A percentile compares a stretch with the other conserved stretches of the same genome.
phyloP scores from a whole-genome alignment of 75 land plant species.

The Cunninghamia lanceolata region DNA sequence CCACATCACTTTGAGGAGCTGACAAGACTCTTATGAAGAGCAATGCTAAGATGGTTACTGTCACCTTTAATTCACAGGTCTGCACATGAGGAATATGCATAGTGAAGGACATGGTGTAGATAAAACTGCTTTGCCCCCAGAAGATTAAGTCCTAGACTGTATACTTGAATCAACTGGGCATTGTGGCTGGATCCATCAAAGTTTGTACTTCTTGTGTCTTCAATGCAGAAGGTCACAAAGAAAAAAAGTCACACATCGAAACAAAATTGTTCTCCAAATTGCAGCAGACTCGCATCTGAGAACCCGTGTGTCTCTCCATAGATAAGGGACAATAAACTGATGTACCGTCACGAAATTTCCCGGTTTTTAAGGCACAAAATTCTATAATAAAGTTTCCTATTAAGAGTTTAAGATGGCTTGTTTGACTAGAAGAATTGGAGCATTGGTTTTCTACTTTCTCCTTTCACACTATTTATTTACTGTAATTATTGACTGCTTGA shows the following conservation, averaged over 20 bases:
- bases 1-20: constrained; percentile 15
- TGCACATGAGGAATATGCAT: constrained; percentile 3
- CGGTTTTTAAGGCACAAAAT: not conserved
- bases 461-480: not conserved
- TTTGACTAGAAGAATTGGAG: not conserved
- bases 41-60: constrained; percentile 7
- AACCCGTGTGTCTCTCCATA: not conserved
- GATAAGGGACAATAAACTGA: constrained; percentile 1
- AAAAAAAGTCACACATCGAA: not conserved
- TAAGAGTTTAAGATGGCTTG: not conserved
- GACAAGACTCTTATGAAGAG: constrained; percentile 8
- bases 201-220: constrained; percentile 2
- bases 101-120: not conserved
- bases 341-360: not conserved
- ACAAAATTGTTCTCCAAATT: not conserved
- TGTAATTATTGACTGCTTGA: not conserved
- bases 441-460: no score
- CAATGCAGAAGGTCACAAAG: constrained; percentile 4
- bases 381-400: not conserved
- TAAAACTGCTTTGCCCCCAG: not conserved
- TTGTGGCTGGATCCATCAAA: not conserved
- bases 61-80: not conserved
- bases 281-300: not conserved
- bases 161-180: not conserved
- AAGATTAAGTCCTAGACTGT: not conserved